Evolutionary conservation across 371 early-diverging fungal genomes (phyloP), one percentile per base, ranked within the genome.

Genomic region (Capniomyces stellatus): DNA sequence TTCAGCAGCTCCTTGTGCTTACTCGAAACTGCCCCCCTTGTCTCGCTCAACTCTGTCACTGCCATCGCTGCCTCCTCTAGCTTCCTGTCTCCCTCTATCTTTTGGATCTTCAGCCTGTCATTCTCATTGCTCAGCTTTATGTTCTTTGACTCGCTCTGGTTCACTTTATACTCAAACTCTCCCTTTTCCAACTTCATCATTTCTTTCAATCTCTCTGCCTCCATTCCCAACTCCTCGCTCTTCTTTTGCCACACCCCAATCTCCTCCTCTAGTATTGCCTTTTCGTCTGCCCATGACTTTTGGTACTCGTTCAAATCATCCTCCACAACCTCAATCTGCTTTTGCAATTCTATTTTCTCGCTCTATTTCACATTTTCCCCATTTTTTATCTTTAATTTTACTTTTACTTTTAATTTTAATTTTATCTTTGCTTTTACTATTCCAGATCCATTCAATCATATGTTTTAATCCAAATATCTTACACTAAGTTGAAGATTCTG

Each of bases 211-310:
- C n/a, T n/a, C n/a, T n/a, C n/a, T n/a, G n/a, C n/a, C n/a, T 48
- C 30, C 10, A 10, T 22, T 48, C 30, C 48, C 15, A 48, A 19
- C 27, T 48, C 48, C 25, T 48, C 30, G 27, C 30, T 48, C 6
- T 22, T 3, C 4, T 12, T 4, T 24, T 48, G 48, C 4, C 27
- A 21, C 10, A 24, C 4, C 4, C 48, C 48, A 48, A 48, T 48
- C 19, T 48, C 48, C 19, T 48, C 48, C 19, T 23, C 12, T 24
- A 48, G 30, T 15, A 28, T 19, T 4, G 48, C 15, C 19, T 48
- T 48, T 48, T 48, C 48, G 27, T 48, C 48, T 18, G 48, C 48
- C 48, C 48, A 48, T 4, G 48, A 28, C 19, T 48, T 48, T 48
- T 48, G 48, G 3, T 29, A 19, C 18, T 48, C 48, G 30, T 48